These are phyloP conservation scores for Arthroderma uncinatum DNA, from an alignment of 2,329 filamentous ascomycete species.

Conservation along the genomic window DNA sequence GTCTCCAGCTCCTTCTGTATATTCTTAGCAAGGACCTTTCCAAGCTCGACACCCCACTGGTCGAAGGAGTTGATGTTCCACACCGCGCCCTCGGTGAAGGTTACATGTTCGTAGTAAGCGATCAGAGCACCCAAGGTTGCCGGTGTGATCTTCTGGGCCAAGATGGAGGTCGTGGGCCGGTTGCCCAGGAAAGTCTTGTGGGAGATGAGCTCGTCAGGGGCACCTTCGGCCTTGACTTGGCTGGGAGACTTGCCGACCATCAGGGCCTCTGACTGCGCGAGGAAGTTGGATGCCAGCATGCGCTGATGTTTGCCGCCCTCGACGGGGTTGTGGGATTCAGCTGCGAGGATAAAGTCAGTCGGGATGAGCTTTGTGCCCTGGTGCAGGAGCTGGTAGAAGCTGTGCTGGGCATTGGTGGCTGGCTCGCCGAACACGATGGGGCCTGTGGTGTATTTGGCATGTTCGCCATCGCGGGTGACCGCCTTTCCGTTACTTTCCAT, in stretches of 20 bases:
- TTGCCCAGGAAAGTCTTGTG: constrained; percentile 99
- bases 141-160: constrained; percentile 87
- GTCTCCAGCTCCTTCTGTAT: constrained; percentile 73
- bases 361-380: constrained; percentile 99
- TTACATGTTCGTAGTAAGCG: constrained; percentile 97
- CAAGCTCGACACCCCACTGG: constrained; percentile 98
- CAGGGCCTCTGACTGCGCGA: constrained; percentile 40
- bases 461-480: constrained; percentile 73
- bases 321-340: constrained; percentile 92
- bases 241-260: constrained; percentile 45
- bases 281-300: constrained; percentile 43
- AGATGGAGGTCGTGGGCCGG: constrained; percentile 88
- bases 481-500: constrained; percentile 99
- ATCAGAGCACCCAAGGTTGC: constrained; percentile 89
- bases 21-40: constrained; percentile 92
- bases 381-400: constrained; percentile 98
- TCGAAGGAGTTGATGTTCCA: constrained; percentile 99
- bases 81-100: constrained; percentile 91
- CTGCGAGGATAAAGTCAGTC: constrained; percentile 93
- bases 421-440: constrained; percentile 95
- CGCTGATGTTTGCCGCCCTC: constrained; percentile 86
- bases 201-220: constrained; percentile 54
- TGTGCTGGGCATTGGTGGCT: constrained; percentile 98
- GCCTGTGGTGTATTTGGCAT: constrained; percentile 95
- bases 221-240: constrained; percentile 39